Conservation (phyloP, 2,329 filamentous ascomycete species). For the Penicillium sp. region DNA sequence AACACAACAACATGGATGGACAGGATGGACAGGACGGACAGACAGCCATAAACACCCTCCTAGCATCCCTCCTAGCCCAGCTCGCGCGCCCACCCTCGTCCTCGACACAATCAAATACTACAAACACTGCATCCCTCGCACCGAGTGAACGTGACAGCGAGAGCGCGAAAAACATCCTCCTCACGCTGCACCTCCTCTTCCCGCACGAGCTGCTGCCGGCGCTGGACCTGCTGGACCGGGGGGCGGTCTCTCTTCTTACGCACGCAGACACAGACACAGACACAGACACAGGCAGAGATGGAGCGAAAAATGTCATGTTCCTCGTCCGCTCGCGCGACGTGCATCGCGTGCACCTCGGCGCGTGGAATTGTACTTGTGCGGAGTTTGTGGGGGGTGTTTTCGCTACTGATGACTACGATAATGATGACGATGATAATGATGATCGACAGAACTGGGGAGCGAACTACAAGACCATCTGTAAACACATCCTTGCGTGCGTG, state of each 20-base stretch:
- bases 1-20: neutral
- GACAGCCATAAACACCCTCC: conserved; percentile 1
- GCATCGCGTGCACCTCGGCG: conserved; percentile 59
- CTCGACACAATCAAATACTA: conserved; percentile 1
- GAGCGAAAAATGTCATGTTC: neutral
- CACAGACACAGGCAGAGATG: conserved; percentile 9
- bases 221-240: conserved; percentile 79
- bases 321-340: conserved; percentile 17
- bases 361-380: conserved; percentile 90
- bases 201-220: conserved; percentile 77
- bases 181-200: conserved; percentile 81
- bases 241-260: conserved; percentile 52
- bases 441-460: conserved; percentile 15
- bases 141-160: conserved; percentile 9
- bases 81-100: conserved; percentile 6
- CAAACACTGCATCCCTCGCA: too few relatives aligned
- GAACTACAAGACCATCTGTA: conserved; percentile 59
- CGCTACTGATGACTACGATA: neutral
- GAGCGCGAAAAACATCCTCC: conserved; percentile 54
- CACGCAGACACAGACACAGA: conserved; percentile 2
- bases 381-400: conserved; percentile 75
- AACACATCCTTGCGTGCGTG: conserved; percentile 83
- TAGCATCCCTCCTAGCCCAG: conserved; percentile 12
- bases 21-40: neutral
- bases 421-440: neutral